Evolutionary conservation across 75 land plant genomes (phyloP).

Genomic region (Chamaecyparis obtusa): DNA sequence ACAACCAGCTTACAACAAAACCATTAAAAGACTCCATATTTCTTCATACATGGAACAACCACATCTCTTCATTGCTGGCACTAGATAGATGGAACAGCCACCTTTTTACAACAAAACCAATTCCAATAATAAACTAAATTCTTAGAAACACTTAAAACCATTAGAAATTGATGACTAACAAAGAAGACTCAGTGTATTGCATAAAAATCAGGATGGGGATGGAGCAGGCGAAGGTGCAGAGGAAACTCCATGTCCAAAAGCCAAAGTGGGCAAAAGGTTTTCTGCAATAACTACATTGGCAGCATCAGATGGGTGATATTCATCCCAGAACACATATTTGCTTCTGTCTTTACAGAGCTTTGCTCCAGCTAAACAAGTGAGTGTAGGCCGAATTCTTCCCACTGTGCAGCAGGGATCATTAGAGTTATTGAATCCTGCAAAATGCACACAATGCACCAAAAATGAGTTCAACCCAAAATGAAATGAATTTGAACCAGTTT

Average conservation of each 20-base stretch:
- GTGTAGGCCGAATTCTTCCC: constrained; percentile 62
- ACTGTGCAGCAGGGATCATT: constrained; percentile 75
- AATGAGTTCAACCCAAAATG: neutral
- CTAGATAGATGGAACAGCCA: too few relatives aligned
- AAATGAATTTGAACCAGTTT: neutral
- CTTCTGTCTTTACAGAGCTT: constrained; percentile 61
- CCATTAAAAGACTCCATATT: too few relatives aligned
- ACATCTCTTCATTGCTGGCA: too few relatives aligned
- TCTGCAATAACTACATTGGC: constrained; percentile 80
- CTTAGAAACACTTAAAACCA: neutral
- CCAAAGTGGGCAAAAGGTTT: constrained; percentile 44
- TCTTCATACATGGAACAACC: too few relatives aligned
- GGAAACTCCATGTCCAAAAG: constrained; percentile 12
- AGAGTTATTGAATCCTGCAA: constrained; percentile 67
- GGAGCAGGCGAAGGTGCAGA: constrained; percentile 23
- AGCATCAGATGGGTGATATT: constrained; percentile 84
- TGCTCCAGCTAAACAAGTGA: constrained; percentile 68
- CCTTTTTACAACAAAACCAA: neutral
- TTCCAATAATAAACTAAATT: neutral
- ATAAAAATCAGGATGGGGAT: constrained; percentile 14
- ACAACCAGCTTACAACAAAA: too few relatives aligned
- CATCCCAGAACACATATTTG: constrained; percentile 91
- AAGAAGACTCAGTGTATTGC: neutral
- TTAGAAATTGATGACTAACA: too few relatives aligned
- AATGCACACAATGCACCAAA: neutral